Evolutionary conservation across 2,329 filamentous ascomycete species (phyloP), one percentile per base, ranked within the genome.

Genomic region (Fusarium pseudoanthophilum): DNA sequence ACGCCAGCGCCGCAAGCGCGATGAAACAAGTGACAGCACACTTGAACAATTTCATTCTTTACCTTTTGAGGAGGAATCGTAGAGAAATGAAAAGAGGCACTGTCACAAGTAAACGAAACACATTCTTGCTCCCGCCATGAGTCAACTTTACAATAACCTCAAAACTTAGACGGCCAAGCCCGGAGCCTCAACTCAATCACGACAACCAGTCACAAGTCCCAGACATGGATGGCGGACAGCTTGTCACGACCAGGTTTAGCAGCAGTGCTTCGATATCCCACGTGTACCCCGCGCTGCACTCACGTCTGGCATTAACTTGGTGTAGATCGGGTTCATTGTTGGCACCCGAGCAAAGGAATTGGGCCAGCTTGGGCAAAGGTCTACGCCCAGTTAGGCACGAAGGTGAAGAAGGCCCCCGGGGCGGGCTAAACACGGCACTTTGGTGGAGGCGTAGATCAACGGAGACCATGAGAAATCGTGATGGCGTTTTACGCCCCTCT

Each of bases 221-320:
- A 51, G 55, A 48, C 61, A 70, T 55, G 59, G 61, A 74, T 70
- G 59, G 45, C 48, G 32, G 52, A 67, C 34, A 71, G 46, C 58
- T 42, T 61, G 55, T 49, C 59, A 60, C 36, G 43, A 56, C 62
- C 58, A 55, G 58, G 71, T 60, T 58, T 40, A 60, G 28, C 45
- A 36, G 34, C 42, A 46, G 45, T 64, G 71, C 60, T 69, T 70
- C 48, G 51, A 60, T 55, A 67, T 74, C 65, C 71, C 71, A 72
- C 67, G 71, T 74, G 71, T 63, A 73, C 71, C 71, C 71, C 71
- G 71, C 71, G 71, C 72, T 73, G 69, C 67, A 73, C 32, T 72
- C 48, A 37, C 39, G 24, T 64, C 28, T 64, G 59, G 40, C 59
- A 64, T 74, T 56, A 26, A 55, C 37, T 60, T 61, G 48, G 59